Percentiles rank a stretch among this genome's conserved stretches.
phyloP scores from a whole-genome alignment of 225 moss, liverwort and hornwort genomes.

The Marchantia polymorpha region DNA sequence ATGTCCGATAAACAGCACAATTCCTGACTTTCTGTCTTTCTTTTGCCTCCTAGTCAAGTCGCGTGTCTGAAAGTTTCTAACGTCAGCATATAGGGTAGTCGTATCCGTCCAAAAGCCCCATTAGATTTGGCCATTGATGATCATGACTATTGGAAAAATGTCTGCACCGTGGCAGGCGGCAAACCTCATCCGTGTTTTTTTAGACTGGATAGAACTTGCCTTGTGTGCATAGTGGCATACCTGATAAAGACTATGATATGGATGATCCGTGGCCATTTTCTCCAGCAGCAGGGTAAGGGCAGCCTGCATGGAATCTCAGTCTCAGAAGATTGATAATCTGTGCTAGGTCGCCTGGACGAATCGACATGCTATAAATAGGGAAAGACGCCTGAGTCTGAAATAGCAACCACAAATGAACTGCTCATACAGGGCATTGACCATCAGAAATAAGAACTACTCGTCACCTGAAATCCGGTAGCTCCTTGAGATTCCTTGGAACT shows the following conservation, averaged over 20 bases:
- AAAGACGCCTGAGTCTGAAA: not conserved
- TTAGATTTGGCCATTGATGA: not conserved
- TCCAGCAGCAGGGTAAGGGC: constrained; percentile 71
- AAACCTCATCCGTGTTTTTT: not conserved
- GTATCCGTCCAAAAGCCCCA: not conserved
- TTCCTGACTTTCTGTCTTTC: not conserved
- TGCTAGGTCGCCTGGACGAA: not conserved
- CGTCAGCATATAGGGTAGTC: not conserved
- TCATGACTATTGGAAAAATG: not conserved
- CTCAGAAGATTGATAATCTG: not conserved
- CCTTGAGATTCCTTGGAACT: constrained; percentile 64
- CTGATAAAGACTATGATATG: constrained; percentile 97
- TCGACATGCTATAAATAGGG: not conserved
- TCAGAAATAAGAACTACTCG: not conserved
- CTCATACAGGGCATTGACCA: not conserved
- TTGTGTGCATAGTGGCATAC: constrained; percentile 30
- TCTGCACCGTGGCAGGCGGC: not conserved
- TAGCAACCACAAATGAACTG: not conserved
- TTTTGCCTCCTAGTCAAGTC: not conserved
- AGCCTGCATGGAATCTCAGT: constrained; percentile 49
- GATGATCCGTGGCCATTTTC: constrained; percentile 92
- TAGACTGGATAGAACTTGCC: not conserved
- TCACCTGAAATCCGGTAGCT: constrained; percentile 63
- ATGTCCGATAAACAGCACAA: not conserved
- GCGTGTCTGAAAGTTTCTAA: not conserved